Conservation (phyloP, 116 monocot genomes). For the Iris pallida region DNA sequence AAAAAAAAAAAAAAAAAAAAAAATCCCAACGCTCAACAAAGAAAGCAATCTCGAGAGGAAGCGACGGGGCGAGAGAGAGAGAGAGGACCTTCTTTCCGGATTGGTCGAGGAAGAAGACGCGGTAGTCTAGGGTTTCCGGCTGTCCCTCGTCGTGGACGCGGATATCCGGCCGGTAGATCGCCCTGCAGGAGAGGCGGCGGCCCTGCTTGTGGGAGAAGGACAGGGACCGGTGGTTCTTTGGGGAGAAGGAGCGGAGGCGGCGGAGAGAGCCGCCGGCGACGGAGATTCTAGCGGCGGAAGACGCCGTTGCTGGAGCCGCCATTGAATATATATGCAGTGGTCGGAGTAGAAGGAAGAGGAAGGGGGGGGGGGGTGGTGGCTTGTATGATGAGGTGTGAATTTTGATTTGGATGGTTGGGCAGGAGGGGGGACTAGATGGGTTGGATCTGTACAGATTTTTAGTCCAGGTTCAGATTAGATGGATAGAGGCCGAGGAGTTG, state of each 20-base stretch:
- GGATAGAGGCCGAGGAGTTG: no score
- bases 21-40: background rate
- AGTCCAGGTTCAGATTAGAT: no score
- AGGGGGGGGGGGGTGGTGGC: no score
- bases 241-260: background rate
- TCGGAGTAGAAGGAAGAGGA: background rate
- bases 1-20: no score
- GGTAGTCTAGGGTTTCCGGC: constrained; percentile 72
- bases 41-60: background rate
- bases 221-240: background rate
- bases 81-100: constrained; percentile 44
- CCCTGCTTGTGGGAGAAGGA: constrained; percentile 12
- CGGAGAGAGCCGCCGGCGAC: background rate
- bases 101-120: constrained; percentile 73
- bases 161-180: constrained; percentile 30
- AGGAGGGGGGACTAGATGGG: no score
- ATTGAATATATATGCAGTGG: background rate
- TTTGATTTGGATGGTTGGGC: no score
- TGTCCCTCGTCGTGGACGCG: constrained; percentile 55
- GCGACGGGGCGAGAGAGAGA: background rate
- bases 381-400: no score
- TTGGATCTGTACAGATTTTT: no score
- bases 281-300: background rate
- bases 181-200: constrained; percentile 20
- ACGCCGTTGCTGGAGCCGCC: background rate